Conservation (phyloP, 1,139 yeast genomes). For the Geotrichum reessii region DNA sequence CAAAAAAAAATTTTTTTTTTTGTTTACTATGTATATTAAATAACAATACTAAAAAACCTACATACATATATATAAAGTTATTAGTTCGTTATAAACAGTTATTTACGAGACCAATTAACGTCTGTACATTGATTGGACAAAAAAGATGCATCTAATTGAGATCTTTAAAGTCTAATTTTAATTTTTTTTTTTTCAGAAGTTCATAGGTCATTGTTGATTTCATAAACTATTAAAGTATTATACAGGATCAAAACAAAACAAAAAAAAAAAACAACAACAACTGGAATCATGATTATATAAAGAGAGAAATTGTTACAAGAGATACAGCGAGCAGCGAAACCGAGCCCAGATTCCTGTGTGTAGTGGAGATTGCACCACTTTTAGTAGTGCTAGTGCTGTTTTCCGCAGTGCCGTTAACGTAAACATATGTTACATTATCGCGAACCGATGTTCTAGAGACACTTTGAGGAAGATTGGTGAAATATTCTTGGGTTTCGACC, state of each 20-base stretch:
- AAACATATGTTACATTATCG: conserved; percentile 13
- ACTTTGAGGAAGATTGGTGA: conserved; percentile 21
- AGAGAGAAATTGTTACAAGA: conserved; percentile 1
- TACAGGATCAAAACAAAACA: neutral
- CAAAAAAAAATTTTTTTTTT: too few relatives aligned
- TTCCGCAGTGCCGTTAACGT: conserved; percentile 26
- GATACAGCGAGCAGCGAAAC: conserved; percentile 1
- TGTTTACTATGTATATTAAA: too few relatives aligned
- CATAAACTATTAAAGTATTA: too few relatives aligned
- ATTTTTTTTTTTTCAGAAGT: too few relatives aligned
- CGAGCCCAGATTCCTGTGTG: conserved; percentile 1
- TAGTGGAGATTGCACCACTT: neutral
- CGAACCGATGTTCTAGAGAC: conserved; percentile 6
- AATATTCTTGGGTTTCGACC: conserved; percentile 21
- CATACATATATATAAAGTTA: too few relatives aligned
- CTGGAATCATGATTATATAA: conserved; percentile 1
- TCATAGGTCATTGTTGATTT: too few relatives aligned
- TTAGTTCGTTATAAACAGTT: too few relatives aligned
- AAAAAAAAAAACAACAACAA: neutral
- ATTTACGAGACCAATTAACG: too few relatives aligned
- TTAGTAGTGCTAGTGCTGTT: conserved; percentile 8
- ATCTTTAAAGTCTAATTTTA: too few relatives aligned
- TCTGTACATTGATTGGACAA: too few relatives aligned
- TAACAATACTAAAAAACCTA: too few relatives aligned
- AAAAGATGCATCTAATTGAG: too few relatives aligned